These are phyloP conservation scores for Hysterium pulicare DNA, from an alignment of 2,329 filamentous ascomycete genomes.

Conservation along the genomic window DNA sequence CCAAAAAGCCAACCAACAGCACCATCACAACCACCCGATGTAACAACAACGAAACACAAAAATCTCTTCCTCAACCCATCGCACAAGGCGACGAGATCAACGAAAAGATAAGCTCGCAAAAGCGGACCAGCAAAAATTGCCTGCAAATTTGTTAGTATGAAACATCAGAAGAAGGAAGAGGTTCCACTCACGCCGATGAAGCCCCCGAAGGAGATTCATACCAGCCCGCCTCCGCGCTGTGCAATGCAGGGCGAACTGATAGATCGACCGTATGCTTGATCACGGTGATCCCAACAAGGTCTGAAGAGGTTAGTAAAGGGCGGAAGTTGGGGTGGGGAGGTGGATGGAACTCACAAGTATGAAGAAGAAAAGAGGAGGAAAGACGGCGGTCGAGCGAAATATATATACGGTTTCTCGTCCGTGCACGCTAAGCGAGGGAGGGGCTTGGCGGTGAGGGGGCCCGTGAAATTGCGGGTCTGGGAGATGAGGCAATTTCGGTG, in stretches of 20 bases:
- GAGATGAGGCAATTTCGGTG: too few relatives aligned
- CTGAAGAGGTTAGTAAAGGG: background rate
- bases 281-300: slow-evolving; percentile 29
- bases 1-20: background rate
- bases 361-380: slow-evolving; percentile 5
- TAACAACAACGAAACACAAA: background rate
- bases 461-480: too few relatives aligned
- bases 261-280: slow-evolving; percentile 25
- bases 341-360: slow-evolving; percentile 16
- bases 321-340: background rate
- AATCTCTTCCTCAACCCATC: slow-evolving; percentile 36
- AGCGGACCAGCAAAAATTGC: slow-evolving; percentile 36
- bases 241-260: slow-evolving; percentile 32
- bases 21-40: background rate
- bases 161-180: slow-evolving; percentile 14
- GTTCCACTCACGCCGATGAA: slow-evolving; percentile 24
- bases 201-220: slow-evolving; percentile 30
- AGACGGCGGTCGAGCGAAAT: too few relatives aligned
- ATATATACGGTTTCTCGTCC: too few relatives aligned
- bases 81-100: slow-evolving; percentile 30
- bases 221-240: slow-evolving; percentile 29
- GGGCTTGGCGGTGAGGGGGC: background rate
- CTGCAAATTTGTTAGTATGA: too few relatives aligned
- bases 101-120: slow-evolving; percentile 28
- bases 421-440: background rate